phyloP scores from a whole-genome alignment of 306 rosid genomes.

The Quillaja saponaria region DNA sequence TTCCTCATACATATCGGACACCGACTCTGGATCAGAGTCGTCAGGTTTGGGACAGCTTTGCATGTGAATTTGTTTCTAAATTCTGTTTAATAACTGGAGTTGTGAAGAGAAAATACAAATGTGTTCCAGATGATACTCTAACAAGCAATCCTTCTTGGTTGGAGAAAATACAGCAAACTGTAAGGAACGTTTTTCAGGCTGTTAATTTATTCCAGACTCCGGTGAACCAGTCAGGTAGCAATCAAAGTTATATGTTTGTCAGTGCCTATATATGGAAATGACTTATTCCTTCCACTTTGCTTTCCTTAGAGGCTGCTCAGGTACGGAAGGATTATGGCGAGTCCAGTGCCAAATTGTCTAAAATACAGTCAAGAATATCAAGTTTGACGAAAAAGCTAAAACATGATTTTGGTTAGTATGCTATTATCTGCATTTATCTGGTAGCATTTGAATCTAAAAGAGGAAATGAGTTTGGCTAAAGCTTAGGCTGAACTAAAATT shows the following conservation, averaged over 20 bases:
- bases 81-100: conserved; percentile 20
- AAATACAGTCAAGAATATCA: conserved; percentile 83
- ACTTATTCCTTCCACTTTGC: conserved; percentile 36
- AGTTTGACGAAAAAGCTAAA: conserved; percentile 79
- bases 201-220: conserved; percentile 88
- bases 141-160: conserved; percentile 78
- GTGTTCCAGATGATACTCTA: conserved; percentile 48
- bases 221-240: conserved; percentile 82
- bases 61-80: conserved; percentile 25
- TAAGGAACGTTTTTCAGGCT: conserved; percentile 58
- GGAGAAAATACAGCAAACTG: conserved; percentile 78
- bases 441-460: conserved; percentile 21
- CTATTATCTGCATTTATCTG: conserved; percentile 22
- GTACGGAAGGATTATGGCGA: conserved; percentile 91
- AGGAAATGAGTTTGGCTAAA: conserved; percentile 24
- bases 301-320: conserved; percentile 73
- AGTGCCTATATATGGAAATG: conserved; percentile 15
- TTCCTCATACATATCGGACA: conserved; percentile 64
- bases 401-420: conserved; percentile 84
- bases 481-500: conserved; percentile 37
- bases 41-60: conserved; percentile 62
- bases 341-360: conserved; percentile 79
- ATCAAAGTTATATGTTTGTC: conserved; percentile 1
- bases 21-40: conserved; percentile 53
- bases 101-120: conserved; percentile 28